phyloP scores from a whole-genome alignment of 805 yeast species.

The Komagataella populi region DNA sequence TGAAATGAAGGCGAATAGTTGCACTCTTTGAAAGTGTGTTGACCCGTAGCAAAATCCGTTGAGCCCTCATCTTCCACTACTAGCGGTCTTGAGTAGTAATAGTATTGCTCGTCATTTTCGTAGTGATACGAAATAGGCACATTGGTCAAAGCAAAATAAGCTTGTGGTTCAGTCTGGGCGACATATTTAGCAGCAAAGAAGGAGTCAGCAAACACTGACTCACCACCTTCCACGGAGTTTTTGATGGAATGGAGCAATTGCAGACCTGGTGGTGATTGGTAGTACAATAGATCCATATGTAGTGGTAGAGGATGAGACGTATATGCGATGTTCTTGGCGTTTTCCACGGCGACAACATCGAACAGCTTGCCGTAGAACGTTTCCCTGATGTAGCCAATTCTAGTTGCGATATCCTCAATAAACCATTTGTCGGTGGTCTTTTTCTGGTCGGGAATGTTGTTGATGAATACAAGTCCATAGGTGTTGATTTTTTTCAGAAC shows the following conservation, averaged over 20 bases:
- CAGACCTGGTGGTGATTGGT: slow-evolving; percentile 73
- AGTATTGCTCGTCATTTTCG: slow-evolving; percentile 44
- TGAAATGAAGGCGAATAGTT: slow-evolving; percentile 79
- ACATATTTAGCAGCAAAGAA: slow-evolving; percentile 49
- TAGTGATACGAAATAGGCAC: slow-evolving; percentile 64
- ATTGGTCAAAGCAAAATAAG: slow-evolving; percentile 44
- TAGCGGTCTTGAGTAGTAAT: slow-evolving; percentile 48
- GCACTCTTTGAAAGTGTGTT: slow-evolving; percentile 33
- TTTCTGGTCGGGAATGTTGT: slow-evolving; percentile 33
- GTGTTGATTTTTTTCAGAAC: slow-evolving; percentile 32
- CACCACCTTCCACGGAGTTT: slow-evolving; percentile 50
- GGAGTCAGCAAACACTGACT: slow-evolving; percentile 56
- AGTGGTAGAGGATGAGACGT: slow-evolving; percentile 52
- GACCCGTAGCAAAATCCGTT: slow-evolving; percentile 11
- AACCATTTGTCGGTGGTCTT: slow-evolving; percentile 15
- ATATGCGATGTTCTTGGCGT: slow-evolving; percentile 59
- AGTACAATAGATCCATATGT: slow-evolving; percentile 67
- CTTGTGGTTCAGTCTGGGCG: slow-evolving; percentile 41
- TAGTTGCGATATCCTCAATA: slow-evolving; percentile 24
- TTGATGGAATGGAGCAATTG: slow-evolving; percentile 52
- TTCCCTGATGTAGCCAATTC: slow-evolving; percentile 53
- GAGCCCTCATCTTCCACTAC: slow-evolving; percentile 38
- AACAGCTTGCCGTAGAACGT: slow-evolving; percentile 65
- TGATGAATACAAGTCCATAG: slow-evolving; percentile 43
- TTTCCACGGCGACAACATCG: slow-evolving; percentile 41